phyloP scores from a whole-genome alignment of 2,329 filamentous ascomycete genomes.

The Pestalotiopsis sp. region DNA sequence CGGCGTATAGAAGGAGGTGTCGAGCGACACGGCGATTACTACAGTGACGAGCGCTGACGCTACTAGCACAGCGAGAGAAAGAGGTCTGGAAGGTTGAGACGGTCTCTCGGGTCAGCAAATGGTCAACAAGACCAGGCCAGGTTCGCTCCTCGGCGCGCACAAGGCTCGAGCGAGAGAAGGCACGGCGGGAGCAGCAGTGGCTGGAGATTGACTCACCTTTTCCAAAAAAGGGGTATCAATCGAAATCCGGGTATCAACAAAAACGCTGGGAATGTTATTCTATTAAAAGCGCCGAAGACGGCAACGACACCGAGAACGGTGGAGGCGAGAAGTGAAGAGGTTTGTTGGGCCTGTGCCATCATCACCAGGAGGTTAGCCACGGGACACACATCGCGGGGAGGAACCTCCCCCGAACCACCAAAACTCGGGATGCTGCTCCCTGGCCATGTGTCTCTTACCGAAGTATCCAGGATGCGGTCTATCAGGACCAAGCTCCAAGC shows the following conservation, averaged over 20 bases:
- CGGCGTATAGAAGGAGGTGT: slow-evolving; percentile 80
- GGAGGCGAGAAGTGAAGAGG: slow-evolving; percentile 75
- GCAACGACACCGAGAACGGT: slow-evolving; percentile 77
- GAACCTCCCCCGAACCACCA: too few relatives aligned
- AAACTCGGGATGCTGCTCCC: neutral
- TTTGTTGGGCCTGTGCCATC: slow-evolving; percentile 54
- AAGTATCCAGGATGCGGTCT: slow-evolving; percentile 78
- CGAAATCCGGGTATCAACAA: slow-evolving; percentile 81
- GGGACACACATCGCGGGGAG: neutral
- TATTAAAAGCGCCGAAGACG: slow-evolving; percentile 90
- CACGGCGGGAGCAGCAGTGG: neutral
- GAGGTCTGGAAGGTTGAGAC: slow-evolving; percentile 43
- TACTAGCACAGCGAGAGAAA: slow-evolving; percentile 64
- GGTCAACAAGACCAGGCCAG: neutral
- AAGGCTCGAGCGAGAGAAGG: neutral
- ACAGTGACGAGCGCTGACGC: slow-evolving; percentile 69
- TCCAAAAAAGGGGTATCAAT: slow-evolving; percentile 82
- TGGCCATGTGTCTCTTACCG: slow-evolving; percentile 53
- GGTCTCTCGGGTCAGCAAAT: neutral
- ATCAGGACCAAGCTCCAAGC: slow-evolving; percentile 93
- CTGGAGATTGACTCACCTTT: slow-evolving; percentile 61
- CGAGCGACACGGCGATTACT: slow-evolving; percentile 74
- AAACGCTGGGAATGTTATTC: slow-evolving; percentile 96
- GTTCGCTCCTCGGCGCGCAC: neutral
- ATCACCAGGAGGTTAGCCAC: slow-evolving; percentile 12